phyloP scores from a whole-genome alignment of 331 rosid genomes.

The Cydonia oblonga region DNA sequence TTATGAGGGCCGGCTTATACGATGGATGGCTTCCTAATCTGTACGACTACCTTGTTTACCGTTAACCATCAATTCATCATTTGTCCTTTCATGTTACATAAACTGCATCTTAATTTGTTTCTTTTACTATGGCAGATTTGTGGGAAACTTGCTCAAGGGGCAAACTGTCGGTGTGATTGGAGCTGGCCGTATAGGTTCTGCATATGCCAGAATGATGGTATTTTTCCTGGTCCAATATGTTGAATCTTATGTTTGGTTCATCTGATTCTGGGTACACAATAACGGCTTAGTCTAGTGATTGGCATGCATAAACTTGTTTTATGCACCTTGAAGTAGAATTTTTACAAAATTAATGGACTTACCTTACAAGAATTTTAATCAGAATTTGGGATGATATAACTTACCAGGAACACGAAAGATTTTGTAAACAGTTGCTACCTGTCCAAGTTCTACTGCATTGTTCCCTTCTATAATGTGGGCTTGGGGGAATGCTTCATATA shows the following conservation, averaged over 20 bases:
- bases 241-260: background rate
- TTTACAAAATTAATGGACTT: background rate
- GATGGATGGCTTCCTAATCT: constrained; percentile 99
- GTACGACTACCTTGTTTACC: constrained; percentile 26
- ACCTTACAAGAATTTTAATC: background rate
- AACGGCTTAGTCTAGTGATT: background rate
- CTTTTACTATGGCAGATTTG: constrained; percentile 39
- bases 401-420: background rate
- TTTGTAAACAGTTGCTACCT: too few species aligned
- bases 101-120: constrained; percentile 1
- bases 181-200: constrained; percentile 97
- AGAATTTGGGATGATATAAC: background rate
- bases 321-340: too few species aligned
- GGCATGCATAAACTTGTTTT: background rate
- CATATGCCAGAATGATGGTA: constrained; percentile 99
- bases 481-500: background rate
- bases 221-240: background rate
- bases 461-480: background rate
- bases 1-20: constrained; percentile 94
- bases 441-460: too few species aligned
- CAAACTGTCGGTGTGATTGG: constrained; percentile 98
- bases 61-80: background rate
- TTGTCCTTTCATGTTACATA: background rate
- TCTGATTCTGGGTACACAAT: background rate
- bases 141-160: constrained; percentile 92